A percentile compares a stretch with the other conserved stretches of the same genome.
Evolutionary conservation across 2,329 filamentous ascomycete species (phyloP).

Genomic region (Penicillium sp.): DNA sequence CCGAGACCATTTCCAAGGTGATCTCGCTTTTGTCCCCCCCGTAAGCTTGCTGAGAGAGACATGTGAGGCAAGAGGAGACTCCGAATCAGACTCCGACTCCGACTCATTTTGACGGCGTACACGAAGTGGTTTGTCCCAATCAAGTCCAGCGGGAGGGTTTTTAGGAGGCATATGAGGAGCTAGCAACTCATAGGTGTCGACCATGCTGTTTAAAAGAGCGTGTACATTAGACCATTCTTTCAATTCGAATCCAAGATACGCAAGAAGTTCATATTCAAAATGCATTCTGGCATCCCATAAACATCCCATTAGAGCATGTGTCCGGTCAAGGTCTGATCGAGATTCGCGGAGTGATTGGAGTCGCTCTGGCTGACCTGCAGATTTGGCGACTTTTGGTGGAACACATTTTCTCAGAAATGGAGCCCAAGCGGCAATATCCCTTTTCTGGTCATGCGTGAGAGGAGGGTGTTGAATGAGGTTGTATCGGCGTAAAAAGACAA

Average conservation of each 20-base stretch:
- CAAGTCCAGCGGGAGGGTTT: constrained; percentile 7
- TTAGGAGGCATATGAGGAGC: constrained; percentile 16
- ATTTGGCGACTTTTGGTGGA: constrained; percentile 14
- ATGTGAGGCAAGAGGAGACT: constrained; percentile 7
- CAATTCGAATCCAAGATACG: constrained; percentile 40
- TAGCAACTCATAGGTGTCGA: constrained; percentile 38
- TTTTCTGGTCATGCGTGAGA: constrained; percentile 20
- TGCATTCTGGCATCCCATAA: constrained; percentile 32
- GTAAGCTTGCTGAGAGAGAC: constrained; percentile 35
- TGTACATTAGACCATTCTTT: constrained; percentile 44
- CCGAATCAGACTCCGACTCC: constrained; percentile 1
- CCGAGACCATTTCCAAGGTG: background rate
- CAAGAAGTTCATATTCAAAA: constrained; percentile 38
- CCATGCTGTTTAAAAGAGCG: constrained; percentile 38
- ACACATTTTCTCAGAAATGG: constrained; percentile 36
- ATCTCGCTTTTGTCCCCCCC: constrained; percentile 8
- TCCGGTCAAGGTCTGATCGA: constrained; percentile 23
- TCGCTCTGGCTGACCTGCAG: constrained; percentile 1
- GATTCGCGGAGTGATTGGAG: constrained; percentile 13
- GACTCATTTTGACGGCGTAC: constrained; percentile 2
- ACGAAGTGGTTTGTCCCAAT: constrained; percentile 13
- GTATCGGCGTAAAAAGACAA: constrained; percentile 22
- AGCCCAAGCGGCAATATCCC: constrained; percentile 36
- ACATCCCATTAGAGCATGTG: constrained; percentile 33
- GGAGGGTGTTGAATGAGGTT: constrained; percentile 12